A percentile compares a stretch with the other conserved stretches of the same genome.
Evolutionary conservation across 768 basidiomycete genomes (phyloP).

Genomic region (Hygrocybe coccinea): DNA sequence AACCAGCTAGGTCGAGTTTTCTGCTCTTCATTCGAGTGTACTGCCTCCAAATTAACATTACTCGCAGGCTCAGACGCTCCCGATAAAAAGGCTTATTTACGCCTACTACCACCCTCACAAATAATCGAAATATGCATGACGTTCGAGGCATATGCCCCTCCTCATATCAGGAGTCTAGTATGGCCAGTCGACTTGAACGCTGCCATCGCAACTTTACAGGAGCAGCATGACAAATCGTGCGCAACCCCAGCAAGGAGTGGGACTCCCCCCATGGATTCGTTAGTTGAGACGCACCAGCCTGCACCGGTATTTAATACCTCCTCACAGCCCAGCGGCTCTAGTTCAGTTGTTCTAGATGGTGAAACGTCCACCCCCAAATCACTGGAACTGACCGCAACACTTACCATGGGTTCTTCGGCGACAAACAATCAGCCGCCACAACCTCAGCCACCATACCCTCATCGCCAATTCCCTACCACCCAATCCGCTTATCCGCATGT

Average conservation of each 20-base stretch:
- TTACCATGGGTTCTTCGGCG: not conserved
- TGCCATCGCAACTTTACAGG: conserved; percentile 52
- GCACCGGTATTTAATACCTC: not conserved
- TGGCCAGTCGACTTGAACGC: conserved; percentile 70
- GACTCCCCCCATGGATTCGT: conserved; percentile 19
- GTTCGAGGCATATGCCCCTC: conserved; percentile 64
- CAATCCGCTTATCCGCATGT: conserved; percentile 59
- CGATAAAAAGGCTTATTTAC: conserved; percentile 69
- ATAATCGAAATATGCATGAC: conserved; percentile 76
- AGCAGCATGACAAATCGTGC: conserved; percentile 24
- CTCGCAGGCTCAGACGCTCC: conserved; percentile 16
- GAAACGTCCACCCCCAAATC: too few species aligned
- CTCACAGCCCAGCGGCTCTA: not conserved
- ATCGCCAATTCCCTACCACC: conserved; percentile 48
- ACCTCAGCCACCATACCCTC: conserved; percentile 6
- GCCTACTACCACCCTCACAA: conserved; percentile 60
- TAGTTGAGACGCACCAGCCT: conserved; percentile 6
- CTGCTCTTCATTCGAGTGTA: conserved; percentile 24
- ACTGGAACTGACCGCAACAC: too few species aligned
- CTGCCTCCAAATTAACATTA: conserved; percentile 25
- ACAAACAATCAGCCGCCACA: not conserved
- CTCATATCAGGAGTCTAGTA: conserved; percentile 57
- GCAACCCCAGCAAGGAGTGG: conserved; percentile 13
- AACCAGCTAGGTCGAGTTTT: conserved; percentile 7
- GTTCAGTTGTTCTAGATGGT: too few species aligned